These are phyloP conservation scores for Termitomyces sp. DNA, from an alignment of 768 basidiomycete species.

Conservation along the genomic window DNA sequence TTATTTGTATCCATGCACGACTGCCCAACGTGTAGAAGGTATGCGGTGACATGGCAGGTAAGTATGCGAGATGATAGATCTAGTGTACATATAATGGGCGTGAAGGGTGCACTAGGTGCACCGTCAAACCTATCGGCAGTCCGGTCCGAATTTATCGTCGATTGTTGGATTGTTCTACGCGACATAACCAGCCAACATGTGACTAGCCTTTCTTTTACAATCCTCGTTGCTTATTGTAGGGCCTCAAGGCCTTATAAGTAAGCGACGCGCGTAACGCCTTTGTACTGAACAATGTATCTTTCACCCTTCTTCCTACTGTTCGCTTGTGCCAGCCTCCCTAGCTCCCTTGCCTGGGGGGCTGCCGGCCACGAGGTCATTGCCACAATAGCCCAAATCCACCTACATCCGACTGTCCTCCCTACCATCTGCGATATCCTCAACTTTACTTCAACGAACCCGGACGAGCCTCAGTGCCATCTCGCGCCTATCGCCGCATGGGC, in stretches of 20 bases:
- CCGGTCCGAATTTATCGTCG: neutral
- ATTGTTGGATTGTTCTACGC: no score
- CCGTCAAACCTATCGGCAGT: no score
- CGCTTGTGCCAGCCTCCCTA: slow-evolving; percentile 6
- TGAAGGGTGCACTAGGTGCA: no score
- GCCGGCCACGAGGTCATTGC: slow-evolving; percentile 90
- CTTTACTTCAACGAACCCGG: slow-evolving; percentile 29
- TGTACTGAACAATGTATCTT: slow-evolving; percentile 9
- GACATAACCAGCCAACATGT: neutral
- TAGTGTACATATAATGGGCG: no score
- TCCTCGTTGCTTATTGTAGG: neutral
- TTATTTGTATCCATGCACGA: no score
- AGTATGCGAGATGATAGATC: no score
- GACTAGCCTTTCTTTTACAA: neutral
- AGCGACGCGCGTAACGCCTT: slow-evolving; percentile 1
- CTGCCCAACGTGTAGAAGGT: no score
- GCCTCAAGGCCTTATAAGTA: neutral
- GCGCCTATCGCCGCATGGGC: slow-evolving; percentile 89
- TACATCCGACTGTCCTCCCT: slow-evolving; percentile 68
- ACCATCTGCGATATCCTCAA: slow-evolving; percentile 72
- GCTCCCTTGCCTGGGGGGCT: slow-evolving; percentile 36
- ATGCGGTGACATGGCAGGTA: no score
- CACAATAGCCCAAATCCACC: slow-evolving; percentile 90
- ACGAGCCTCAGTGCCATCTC: slow-evolving; percentile 64
- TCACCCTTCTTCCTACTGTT: slow-evolving; percentile 3